These are phyloP conservation scores for Leccinum fibrillosum DNA, from an alignment of 768 basidiomycete species.

Conservation along the genomic window DNA sequence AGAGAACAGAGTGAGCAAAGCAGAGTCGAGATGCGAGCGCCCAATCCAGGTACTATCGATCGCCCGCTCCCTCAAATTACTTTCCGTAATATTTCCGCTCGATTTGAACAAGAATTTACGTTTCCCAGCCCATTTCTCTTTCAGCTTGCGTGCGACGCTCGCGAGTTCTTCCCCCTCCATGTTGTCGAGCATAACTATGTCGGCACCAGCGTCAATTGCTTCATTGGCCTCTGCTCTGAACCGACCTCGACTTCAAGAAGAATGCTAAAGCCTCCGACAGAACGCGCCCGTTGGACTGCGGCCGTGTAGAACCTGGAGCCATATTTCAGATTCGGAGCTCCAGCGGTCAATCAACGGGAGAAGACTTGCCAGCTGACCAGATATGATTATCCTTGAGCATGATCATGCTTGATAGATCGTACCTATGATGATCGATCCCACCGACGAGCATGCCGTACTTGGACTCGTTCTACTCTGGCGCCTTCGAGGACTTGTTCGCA, in stretches of 20 bases:
- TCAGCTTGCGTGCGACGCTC: conserved; percentile 64
- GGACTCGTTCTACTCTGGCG: background rate
- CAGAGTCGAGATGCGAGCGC: background rate
- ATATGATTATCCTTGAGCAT: conserved; percentile 99
- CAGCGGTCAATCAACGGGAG: background rate
- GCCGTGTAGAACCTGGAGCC: conserved; percentile 73
- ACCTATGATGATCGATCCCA: conserved; percentile 91
- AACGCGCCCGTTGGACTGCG: conserved; percentile 81
- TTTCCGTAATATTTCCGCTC: conserved; percentile 92
- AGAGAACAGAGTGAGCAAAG: conserved; percentile 10
- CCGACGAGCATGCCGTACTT: conserved; percentile 98
- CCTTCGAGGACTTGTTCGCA: background rate
- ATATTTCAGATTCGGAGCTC: conserved; percentile 5
- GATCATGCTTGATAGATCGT: conserved; percentile 98
- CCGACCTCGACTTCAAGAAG: conserved; percentile 93
- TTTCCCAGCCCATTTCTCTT: conserved; percentile 75
- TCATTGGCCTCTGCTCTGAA: conserved; percentile 87
- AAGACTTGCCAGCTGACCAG: conserved; percentile 80
- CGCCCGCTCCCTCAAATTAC: conserved; percentile 74
- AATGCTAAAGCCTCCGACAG: conserved; percentile 88
- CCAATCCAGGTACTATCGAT: conserved; percentile 61
- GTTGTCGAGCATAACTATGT: conserved; percentile 95
- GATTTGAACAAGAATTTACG: conserved; percentile 89
- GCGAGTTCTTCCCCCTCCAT: conserved; percentile 76
- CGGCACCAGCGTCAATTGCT: conserved; percentile 92